These are phyloP conservation scores for Metarhizium guizhouense DNA, from an alignment of 2,329 filamentous ascomycete species.

Conservation along the genomic window DNA sequence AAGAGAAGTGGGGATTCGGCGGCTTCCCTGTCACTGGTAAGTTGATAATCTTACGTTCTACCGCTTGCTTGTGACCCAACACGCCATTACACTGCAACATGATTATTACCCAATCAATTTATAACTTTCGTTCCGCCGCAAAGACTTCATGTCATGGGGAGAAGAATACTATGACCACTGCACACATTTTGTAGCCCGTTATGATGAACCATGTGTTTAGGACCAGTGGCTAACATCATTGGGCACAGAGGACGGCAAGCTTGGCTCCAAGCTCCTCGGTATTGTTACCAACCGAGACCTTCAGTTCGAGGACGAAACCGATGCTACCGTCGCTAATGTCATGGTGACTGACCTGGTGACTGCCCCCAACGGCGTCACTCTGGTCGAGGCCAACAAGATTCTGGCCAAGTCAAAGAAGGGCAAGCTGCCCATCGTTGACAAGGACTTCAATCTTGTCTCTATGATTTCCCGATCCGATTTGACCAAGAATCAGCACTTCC, in stretches of 20 bases:
- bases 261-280: conserved; percentile 91
- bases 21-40: conserved; percentile 97
- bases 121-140: conserved; percentile 99
- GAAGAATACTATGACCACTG: conserved; percentile 26
- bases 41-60: conserved; percentile 28
- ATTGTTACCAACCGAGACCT: conserved; percentile 98
- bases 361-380: conserved; percentile 70
- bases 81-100: conserved; percentile 28
- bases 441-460: conserved; percentile 75
- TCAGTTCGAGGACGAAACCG: conserved; percentile 77
- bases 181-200: conserved; percentile 9
- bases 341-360: conserved; percentile 96
- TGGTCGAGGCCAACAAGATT: conserved; percentile 85
- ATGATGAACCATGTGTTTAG: background rate
- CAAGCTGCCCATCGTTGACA: conserved; percentile 88
- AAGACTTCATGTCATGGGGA: conserved; percentile 82
- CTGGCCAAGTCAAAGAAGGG: conserved; percentile 96
- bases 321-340: conserved; percentile 70
- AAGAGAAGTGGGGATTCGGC: conserved; percentile 97
- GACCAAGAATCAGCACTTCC: conserved; percentile 98
- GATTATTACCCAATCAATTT: conserved; percentile 69
- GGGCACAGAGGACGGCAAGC: conserved; percentile 72
- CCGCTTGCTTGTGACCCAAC: conserved; percentile 1
- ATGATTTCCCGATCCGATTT: conserved; percentile 91
- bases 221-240: conserved; percentile 8